Evolutionary conservation across 2,329 filamentous ascomycete genomes (phyloP), one percentile per base, ranked within the genome.

Genomic region (Colletotrichum paranaense): DNA sequence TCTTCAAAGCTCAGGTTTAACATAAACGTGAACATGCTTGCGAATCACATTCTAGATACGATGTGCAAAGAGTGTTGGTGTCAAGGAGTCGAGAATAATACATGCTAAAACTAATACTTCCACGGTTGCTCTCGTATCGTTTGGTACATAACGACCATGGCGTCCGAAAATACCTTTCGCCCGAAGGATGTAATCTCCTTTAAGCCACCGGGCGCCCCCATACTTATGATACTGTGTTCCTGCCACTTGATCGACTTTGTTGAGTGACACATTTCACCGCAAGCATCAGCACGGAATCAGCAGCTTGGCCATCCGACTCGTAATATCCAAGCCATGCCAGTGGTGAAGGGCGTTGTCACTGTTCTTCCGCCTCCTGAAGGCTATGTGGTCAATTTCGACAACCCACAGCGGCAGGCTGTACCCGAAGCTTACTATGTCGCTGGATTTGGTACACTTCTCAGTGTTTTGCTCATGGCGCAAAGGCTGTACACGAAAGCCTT

Each of bases 301-400:
- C 8, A 42, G 5, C 3, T 22, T 11, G 28, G 1, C 11, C 7
- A 14, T 42, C 5, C 6, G 57, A 22, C 7, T 22, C 0, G 5
- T 9, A 30, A 8, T 14, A 24, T 32, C 19, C 42, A 9, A 49
- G 24, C 53, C n/a, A 66, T 70, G 67, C 78, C 78, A 24, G 59
- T 76, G 1, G 57, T 74, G 35, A 76, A 79, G 65, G 80, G 80
- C 56, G 75, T 79, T 12, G 70, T 74, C 30, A 77, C 77, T 5
- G 62, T 80, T 11, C 65, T 77, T 7, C 60, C 74, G 30, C 77
- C 81, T 3, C 81, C 81, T 2, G 74, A 77, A 6, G 81, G 76
- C 46, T 84, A 82, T 68, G 77, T 78, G 14, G 78, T 83, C 32
- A 74, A 83, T 53, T 81, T 84, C 32, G 78, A 79, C 2, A 74